A percentile compares a stretch with the other conserved stretches of the same genome.
Evolutionary conservation across 2,329 filamentous ascomycete species (phyloP).

Genomic region (Whalleya microplaca): DNA sequence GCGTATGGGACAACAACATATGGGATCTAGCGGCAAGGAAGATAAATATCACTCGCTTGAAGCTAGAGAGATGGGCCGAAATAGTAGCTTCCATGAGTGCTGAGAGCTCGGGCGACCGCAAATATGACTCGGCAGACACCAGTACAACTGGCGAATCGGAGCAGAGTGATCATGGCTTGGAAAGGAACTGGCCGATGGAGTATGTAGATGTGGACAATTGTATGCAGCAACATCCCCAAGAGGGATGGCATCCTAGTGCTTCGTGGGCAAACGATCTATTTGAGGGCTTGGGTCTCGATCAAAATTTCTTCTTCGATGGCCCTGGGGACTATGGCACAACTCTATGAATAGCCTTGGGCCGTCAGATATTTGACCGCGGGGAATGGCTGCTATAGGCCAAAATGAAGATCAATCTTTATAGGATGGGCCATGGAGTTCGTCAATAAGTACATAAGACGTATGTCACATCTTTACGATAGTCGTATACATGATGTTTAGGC

Average conservation of each 20-base stretch:
- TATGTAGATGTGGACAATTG: constrained; percentile 8
- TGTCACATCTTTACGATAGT: too few species aligned
- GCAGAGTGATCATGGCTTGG: constrained; percentile 1
- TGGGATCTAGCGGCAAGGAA: constrained; percentile 55
- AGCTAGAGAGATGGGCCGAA: constrained; percentile 52
- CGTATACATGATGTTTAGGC: too few species aligned
- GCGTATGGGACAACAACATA: constrained; percentile 47
- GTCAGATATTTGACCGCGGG: not conserved
- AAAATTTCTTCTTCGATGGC: constrained; percentile 35
- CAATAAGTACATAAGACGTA: too few species aligned
- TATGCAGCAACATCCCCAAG: constrained; percentile 4
- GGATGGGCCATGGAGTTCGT: too few species aligned
- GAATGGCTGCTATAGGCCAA: not conserved
- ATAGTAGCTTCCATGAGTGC: constrained; percentile 42
- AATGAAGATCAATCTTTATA: too few species aligned
- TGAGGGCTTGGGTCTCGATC: constrained; percentile 31
- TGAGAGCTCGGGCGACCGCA: constrained; percentile 29
- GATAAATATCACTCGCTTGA: constrained; percentile 49
- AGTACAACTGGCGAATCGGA: constrained; percentile 4
- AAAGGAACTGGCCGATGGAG: constrained; percentile 13
- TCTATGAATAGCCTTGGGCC: constrained; percentile 21
- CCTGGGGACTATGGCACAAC: constrained; percentile 27
- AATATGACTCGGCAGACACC: not conserved
- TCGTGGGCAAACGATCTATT: constrained; percentile 34
- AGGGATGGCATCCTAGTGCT: constrained; percentile 24